These are phyloP conservation scores for Podila clonocystis DNA, from an alignment of 192 early-diverging fungal species.

Conservation along the genomic window DNA sequence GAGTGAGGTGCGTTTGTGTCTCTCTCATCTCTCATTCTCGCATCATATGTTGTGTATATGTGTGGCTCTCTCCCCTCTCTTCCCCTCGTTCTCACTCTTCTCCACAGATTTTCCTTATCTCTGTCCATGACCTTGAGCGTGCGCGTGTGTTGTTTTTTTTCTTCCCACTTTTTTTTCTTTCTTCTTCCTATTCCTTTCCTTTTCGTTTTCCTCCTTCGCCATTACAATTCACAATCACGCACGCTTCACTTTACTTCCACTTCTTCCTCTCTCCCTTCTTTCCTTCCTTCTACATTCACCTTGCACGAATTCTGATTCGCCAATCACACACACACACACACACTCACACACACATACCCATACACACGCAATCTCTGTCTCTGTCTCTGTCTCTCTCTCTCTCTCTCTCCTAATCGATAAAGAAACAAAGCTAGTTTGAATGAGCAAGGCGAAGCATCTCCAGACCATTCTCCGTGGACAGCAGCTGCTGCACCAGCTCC, in stretches of 20 bases:
- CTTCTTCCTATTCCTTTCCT: not conserved
- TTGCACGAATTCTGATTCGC: too few species aligned
- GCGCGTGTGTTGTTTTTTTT: not conserved
- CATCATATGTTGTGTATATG: too few species aligned
- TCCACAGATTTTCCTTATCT: not conserved
- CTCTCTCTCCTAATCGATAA: too few species aligned
- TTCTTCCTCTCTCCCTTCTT: too few species aligned
- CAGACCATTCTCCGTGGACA: constrained; percentile 38
- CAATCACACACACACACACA: too few species aligned
- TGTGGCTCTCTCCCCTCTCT: too few species aligned
- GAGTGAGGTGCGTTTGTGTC: not conserved
- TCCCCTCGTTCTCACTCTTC: too few species aligned
- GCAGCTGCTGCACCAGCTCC: constrained; percentile 29
- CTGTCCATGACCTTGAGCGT: not conserved
- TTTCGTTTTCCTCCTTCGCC: not conserved
- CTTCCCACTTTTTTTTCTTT: not conserved
- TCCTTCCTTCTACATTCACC: too few species aligned
- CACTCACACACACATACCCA: too few species aligned
- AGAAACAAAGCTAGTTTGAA: not conserved
- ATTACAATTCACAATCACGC: not conserved
- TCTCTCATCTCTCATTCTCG: too few species aligned
- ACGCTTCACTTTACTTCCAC: not conserved
- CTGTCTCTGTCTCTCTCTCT: too few species aligned
- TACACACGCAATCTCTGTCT: too few species aligned
- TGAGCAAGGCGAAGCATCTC: constrained; percentile 48